phyloP scores from a whole-genome alignment of 352 stramenopile genomes.

The Globisporangium echinulatum region DNA sequence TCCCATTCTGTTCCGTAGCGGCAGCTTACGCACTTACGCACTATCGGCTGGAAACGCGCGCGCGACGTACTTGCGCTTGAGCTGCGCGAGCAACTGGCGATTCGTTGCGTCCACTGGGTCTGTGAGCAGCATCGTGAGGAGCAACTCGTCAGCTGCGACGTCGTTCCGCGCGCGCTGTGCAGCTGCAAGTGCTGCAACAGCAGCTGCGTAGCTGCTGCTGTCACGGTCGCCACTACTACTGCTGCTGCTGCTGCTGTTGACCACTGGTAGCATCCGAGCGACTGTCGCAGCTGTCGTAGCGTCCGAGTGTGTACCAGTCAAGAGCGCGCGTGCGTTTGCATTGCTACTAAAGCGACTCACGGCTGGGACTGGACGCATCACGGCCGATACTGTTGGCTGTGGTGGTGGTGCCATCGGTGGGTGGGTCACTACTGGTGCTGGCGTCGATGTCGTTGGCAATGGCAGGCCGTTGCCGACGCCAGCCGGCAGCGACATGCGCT shows the following conservation, averaged over 20 bases:
- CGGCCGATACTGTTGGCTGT: neutral
- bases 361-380: neutral
- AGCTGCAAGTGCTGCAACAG: slow-evolving; percentile 7
- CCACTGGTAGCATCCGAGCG: neutral
- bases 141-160: slow-evolving; percentile 15
- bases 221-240: neutral
- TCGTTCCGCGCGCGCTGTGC: slow-evolving; percentile 14
- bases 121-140: slow-evolving; percentile 16
- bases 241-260: neutral
- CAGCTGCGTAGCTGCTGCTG: slow-evolving; percentile 5
- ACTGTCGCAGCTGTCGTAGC: neutral
- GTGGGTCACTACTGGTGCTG: neutral
- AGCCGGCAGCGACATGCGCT: neutral
- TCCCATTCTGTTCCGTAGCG: neutral
- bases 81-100: slow-evolving; percentile 9
- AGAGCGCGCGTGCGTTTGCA: neutral
- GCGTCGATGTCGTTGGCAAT: neutral
- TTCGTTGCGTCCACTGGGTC: slow-evolving; percentile 10
- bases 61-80: slow-evolving; percentile 14
- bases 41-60: slow-evolving; percentile 7
- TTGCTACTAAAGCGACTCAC: neutral
- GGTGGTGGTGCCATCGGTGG: neutral
- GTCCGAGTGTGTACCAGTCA: neutral
- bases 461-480: neutral
- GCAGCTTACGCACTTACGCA: neutral